Base-by-base conservation (phyloP, 805 yeast genomes). In the Tetrapisispora taiwanensis region DNA sequence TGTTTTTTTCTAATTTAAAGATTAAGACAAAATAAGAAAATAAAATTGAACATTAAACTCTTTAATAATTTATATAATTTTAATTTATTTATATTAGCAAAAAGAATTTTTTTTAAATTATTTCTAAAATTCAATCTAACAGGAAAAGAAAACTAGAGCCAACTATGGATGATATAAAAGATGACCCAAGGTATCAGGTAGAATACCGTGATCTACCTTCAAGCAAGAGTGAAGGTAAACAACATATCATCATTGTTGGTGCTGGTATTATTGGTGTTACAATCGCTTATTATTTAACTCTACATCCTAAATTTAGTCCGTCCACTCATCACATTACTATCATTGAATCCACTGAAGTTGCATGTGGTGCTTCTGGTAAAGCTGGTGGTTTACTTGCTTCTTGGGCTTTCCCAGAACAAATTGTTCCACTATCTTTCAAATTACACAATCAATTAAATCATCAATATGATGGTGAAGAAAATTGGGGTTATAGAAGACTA, bases 211-310 rank as follows among this genome's bases (percentile, higher is more conserved):
- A 13, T n/a, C 30, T 35, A 14, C 44, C 44, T 7, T 27, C 40
- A 7, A 20, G 12, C 2, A 42, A 36, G 17, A 22, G 31, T 30
- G 65, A 73, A 49, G 83, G 78, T 26, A 84, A 84, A 56, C 73
- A 79, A 30, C 94, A 85, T 59, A 84, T 84, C 46, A 74, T 85
- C 48, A 82, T 87, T 38, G 92, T 85, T 22, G 95, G 95, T 24
- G 97, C 95, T 0, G 98, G 98, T 24, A 90, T 90, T 54, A 84
- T 90, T 34, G 98, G 98, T 34, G 95, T 86, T 8, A 86, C 95
- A 60, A 85, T 92, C 0, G 97, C 97, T 1, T 92, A 84, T 64
- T 90, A 81, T 56, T 63, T 92, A 33, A 84, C 94, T 1, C 74
- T 75, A 46, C 97, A 90, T 62, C 90, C 95, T 2, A 73, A 74